Evolutionary conservation across 2,329 filamentous ascomycete genomes (phyloP), one percentile per base, ranked within the genome.

Genomic region (Ramularia collo-cygni): DNA sequence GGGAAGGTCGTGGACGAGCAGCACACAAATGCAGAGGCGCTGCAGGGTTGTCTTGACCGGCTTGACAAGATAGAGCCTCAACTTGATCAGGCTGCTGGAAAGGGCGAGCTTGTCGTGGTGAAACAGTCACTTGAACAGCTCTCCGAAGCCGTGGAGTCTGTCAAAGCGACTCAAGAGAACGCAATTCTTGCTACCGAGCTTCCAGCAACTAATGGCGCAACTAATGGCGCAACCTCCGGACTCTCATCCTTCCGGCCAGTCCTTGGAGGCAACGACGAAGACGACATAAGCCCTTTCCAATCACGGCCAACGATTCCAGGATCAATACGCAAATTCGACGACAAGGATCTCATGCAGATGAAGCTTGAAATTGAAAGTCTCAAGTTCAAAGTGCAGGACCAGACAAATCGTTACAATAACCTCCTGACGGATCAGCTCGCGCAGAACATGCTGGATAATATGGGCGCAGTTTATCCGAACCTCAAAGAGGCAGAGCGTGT

Each of bases 381-480:
- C 15, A 33, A 33, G 12, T 16, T 17, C 16, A 14, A 19, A 16
- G 31, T 18, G 8, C 17, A 19, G n/a, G 16, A 18, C 8, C 31
- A 33, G 16, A 33, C 14, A 16, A 16, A 33, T 4, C 31, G 19
- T 8, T 33, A 33, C 15, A 33, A 18, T 10, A 33, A 33, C 19
- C 31, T 33, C 16, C 17, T 33, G n/a, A 33, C 31, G 8, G 31
- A 33, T 16, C 31, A 33, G 14, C 16, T 33, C 8, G 31, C 19
- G 9, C 16, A 33, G 4, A 33, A 33, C 16, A 19, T 33, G 16
- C 9, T 33, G 15, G 31, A 33, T 19, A 19, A 16, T 9, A 17
- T 33, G 16, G 31, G 16, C 14, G 19, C 17, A 12, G 16, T 18
- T 13, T 33, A 33, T 16, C 31, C 31, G 9, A 19, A 33, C 31